Conservation (phyloP, 2,329 filamentous ascomycete species). For the Fragosphaeria purpurea region DNA sequence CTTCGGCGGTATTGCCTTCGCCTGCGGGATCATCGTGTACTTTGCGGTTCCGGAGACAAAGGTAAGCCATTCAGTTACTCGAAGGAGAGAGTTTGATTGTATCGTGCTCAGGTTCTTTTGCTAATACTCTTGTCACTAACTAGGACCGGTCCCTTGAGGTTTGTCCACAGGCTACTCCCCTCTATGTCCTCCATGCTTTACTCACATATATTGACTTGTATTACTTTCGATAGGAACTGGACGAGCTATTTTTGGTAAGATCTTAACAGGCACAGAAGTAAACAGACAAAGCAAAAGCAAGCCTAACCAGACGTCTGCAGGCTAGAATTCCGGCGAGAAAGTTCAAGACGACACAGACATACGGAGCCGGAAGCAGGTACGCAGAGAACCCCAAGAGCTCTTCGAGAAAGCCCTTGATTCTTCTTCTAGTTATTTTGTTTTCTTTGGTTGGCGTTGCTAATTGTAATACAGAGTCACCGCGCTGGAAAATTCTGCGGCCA, state of each 20-base stretch:
- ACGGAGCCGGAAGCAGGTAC: conserved; percentile 3
- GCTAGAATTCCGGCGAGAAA: background rate
- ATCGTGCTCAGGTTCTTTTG: background rate
- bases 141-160: conserved; percentile 3
- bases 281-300: background rate
- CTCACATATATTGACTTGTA: no score
- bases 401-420: no score
- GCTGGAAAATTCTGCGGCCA: background rate
- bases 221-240: background rate
- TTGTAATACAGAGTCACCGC: background rate
- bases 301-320: background rate
- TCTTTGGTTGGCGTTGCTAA: background rate
- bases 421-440: no score
- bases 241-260: conserved; percentile 3
- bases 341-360: conserved; percentile 4
- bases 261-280: background rate
- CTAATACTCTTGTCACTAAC: background rate
- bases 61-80: background rate
- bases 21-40: background rate
- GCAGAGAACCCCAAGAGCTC: background rate
- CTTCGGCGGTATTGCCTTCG: conserved; percentile 5
- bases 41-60: conserved; percentile 5
- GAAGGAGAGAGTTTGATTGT: no score
- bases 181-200: no score
- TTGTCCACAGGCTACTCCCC: no score